Conservation (phyloP, 2,329 filamentous ascomycete genomes). For the Escovopsis weberi region DNA sequence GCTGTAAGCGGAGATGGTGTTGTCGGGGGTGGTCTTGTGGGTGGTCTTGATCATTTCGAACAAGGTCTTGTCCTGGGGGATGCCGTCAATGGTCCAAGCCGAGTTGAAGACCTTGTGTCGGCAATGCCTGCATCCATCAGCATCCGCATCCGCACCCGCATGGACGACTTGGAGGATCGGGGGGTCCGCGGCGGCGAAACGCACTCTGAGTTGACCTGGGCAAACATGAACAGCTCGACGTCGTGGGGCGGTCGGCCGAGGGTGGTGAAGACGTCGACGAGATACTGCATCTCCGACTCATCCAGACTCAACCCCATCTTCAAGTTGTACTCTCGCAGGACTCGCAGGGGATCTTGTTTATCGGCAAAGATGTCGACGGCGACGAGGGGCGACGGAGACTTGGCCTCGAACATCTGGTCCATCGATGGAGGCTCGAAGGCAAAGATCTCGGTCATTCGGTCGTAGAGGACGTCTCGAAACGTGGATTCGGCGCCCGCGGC, state of each 20-base stretch:
- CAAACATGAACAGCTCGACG: slow-evolving; percentile 98
- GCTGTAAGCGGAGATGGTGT: slow-evolving; percentile 90
- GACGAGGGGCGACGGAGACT: slow-evolving; percentile 45
- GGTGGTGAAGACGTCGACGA: slow-evolving; percentile 46
- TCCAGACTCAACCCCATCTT: slow-evolving; percentile 77
- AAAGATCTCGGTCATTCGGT: slow-evolving; percentile 91
- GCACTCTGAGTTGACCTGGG: slow-evolving; percentile 88
- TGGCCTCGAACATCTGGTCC: slow-evolving; percentile 64
- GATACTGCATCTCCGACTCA: slow-evolving; percentile 77
- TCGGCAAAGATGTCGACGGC: slow-evolving; percentile 60
- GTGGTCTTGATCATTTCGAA: slow-evolving; percentile 97
- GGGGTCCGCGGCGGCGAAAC: background rate
- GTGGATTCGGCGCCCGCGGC: slow-evolving; percentile 32
- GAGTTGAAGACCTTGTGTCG: slow-evolving; percentile 88
- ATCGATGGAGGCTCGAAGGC: slow-evolving; percentile 52
- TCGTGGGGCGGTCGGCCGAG: slow-evolving; percentile 57
- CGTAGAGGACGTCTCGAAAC: slow-evolving; percentile 62
- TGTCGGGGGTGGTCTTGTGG: slow-evolving; percentile 64
- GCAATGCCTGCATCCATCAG: slow-evolving; percentile 40
- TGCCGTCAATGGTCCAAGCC: slow-evolving; percentile 84
- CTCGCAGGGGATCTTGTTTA: slow-evolving; percentile 49
- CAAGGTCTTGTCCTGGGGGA: slow-evolving; percentile 62
- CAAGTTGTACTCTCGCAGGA: slow-evolving; percentile 71
- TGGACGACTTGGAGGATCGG: background rate
- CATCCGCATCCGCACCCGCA: background rate